Evolutionary conservation across 2,329 filamentous ascomycete species (phyloP).

Genomic region (Cadophora sp.): DNA sequence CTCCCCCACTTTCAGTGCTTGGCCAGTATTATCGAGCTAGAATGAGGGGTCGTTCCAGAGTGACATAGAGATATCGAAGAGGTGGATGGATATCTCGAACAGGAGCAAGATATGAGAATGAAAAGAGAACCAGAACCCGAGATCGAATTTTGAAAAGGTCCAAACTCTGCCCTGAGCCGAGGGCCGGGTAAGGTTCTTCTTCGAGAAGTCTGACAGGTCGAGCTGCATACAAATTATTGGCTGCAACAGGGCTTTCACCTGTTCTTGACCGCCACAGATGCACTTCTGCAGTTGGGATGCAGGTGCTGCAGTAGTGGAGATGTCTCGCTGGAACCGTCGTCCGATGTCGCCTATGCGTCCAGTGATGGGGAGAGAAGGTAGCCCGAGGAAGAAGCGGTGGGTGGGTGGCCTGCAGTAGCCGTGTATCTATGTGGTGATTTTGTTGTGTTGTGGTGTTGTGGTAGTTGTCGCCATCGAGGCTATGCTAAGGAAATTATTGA

Average conservation of each 20-base stretch:
- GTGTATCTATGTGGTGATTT: background rate
- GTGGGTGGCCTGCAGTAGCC: background rate
- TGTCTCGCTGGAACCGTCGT: conserved; percentile 16
- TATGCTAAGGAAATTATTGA: background rate
- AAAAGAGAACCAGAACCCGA: too few relatives aligned
- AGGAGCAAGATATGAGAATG: too few relatives aligned
- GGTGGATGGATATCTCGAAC: too few relatives aligned
- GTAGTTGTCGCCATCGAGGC: background rate
- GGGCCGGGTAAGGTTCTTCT: background rate
- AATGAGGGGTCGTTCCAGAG: background rate
- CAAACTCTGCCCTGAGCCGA: background rate
- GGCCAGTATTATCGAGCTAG: background rate
- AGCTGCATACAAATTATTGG: background rate
- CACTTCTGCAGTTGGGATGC: conserved; percentile 17
- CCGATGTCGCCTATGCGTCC: conserved; percentile 14
- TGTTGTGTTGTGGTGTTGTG: background rate
- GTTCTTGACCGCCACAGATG: conserved; percentile 20
- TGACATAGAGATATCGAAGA: background rate
- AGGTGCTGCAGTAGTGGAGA: conserved; percentile 21
- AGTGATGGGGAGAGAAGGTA: conserved; percentile 1
- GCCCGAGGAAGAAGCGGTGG: conserved; percentile 12
- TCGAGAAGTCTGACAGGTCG: conserved; percentile 7
- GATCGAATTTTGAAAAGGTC: background rate
- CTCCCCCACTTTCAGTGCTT: conserved; percentile 1
- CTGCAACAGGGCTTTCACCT: background rate